phyloP scores from a whole-genome alignment of 257 asterid species.

The Solanum rostratum region DNA sequence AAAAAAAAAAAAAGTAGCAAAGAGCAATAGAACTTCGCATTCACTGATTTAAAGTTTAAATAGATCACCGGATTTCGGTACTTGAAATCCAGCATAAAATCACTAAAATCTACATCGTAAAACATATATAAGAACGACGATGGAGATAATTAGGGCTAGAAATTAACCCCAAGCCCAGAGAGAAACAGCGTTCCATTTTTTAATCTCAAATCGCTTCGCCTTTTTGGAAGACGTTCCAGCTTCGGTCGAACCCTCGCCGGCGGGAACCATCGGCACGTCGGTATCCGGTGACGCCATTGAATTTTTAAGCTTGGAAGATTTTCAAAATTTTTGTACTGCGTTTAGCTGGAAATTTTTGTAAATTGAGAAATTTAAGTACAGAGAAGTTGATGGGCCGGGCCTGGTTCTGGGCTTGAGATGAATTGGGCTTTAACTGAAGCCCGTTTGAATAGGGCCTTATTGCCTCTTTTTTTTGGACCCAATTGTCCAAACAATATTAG shows the following conservation, averaged over 20 bases:
- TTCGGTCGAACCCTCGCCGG: constrained; percentile 52
- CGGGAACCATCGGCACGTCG: constrained; percentile 62
- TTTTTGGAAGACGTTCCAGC: constrained; percentile 36
- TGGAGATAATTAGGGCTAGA: constrained; percentile 1
- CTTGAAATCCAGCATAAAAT: background rate
- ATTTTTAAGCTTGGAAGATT: background rate
- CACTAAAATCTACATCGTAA: background rate
- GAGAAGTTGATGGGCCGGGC: background rate
- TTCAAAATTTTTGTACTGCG: background rate
- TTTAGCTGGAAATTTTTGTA: background rate
- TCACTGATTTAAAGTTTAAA: background rate
- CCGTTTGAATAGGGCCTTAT: background rate
- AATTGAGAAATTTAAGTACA: background rate
- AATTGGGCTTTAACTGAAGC: background rate
- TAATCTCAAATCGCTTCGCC: constrained; percentile 68
- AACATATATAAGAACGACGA: background rate
- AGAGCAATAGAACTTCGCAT: background rate
- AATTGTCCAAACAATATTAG: background rate
- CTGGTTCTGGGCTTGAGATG: background rate
- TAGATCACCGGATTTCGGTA: background rate
- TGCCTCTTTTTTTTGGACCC: background rate
- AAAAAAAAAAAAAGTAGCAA: background rate
- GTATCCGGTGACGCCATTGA: constrained; percentile 67
- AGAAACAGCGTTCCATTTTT: constrained; percentile 89
- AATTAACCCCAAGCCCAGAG: constrained; percentile 91